Evolutionary conservation across 2,329 filamentous ascomycete genomes (phyloP), one percentile per base, ranked within the genome.

Genomic region (Pseudogymnoascus sp.): DNA sequence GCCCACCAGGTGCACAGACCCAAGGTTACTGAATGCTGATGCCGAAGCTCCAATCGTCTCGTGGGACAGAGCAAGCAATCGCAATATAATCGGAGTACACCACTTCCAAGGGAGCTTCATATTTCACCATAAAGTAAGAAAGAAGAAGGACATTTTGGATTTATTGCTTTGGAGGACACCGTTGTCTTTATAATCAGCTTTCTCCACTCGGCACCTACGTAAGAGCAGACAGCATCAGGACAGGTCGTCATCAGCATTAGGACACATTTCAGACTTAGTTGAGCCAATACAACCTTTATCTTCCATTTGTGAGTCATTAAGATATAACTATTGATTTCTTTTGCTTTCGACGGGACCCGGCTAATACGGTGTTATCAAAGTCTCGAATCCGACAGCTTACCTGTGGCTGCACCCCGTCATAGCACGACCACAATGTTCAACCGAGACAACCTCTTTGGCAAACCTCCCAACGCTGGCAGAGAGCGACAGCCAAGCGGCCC

Each of bases 391-490:
- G 41, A 36, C 30, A 41, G 45, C 45, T 52, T 5, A 14, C 4
- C 45, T 12, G 14, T 5, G n/a, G 45, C 8, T 30, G n/a, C 45
- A 35, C 45, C 2, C 28, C 11, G 23, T 2, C 36, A n/a, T 28
- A 38, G n/a, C 58, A 45, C 41, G 11, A 52, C 36, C 52, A 61
- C 25, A 23, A 78, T 78, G 75, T 75, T 77, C 68, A 62, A 74
- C 65, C 71, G 77, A 64, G 76, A 79, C 68, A 79, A 78, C 66
- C 73, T 80, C 41, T 78, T 78, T 65, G 76, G 78, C 49, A 74
- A 75, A 65, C 73, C 75, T 5, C 72, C 75, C 28, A 74, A 71
- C 62, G 66, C 70, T 58, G 67, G 74, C 58, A 66, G 71, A 65
- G 66, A 69, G 62, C 63, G 73, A 64, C 69, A 72, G 36, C 74